Evolutionary conservation across 1,139 yeast species (phyloP), one percentile per base, ranked within the genome.

Genomic region (Scheffersomyces parashehatae): DNA sequence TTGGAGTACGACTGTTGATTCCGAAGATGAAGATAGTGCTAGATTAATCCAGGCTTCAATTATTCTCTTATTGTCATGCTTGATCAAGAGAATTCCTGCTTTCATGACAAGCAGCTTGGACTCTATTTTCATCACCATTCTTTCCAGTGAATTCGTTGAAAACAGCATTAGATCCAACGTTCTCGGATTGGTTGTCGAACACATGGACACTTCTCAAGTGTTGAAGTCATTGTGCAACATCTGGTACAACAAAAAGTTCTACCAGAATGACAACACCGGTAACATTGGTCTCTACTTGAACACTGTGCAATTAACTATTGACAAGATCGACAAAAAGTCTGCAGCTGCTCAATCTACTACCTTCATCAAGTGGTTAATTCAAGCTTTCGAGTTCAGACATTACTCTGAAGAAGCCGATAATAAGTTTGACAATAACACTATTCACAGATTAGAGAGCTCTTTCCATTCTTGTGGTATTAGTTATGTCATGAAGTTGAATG

Each of bases 401-500:
- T 75, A 82, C 13, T 74, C 79, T 36, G 68, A 66, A 29, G 51
- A 52, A 28, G 55, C 55, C 31, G 64, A 59, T 42, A 53, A 56
- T 36, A 64, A 63, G 49, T 83, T 84, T 62, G 91, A 85, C 56
- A 77, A 70, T 49, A 89, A 89, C 59, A 85, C 96, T 6, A 73
- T 87, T 49, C 84, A 87, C 61, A 80, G 95, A 55, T 81, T 91
- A 49, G 98, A 91, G 61, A 77, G 88, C 29, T 77, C 87, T 13
- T 81, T 86, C 62, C 85, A 87, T 56, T 71, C 78, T 38, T 81
- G 91, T 62, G 93, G 89, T 35, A 81, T 91, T 51, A 73, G 74
- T 29, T 84, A 83, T 54, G 95, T 93, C 24, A 78, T 93, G 85
- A 91, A 93, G 64, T 78, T 95, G 65, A 93, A 93, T 60, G 99